A percentile compares a stretch with the other conserved stretches of the same genome.
These are phyloP conservation scores for Tardiomyces digboiensis DNA, from an alignment of 1,139 yeast genomes.

Conservation along the genomic window DNA sequence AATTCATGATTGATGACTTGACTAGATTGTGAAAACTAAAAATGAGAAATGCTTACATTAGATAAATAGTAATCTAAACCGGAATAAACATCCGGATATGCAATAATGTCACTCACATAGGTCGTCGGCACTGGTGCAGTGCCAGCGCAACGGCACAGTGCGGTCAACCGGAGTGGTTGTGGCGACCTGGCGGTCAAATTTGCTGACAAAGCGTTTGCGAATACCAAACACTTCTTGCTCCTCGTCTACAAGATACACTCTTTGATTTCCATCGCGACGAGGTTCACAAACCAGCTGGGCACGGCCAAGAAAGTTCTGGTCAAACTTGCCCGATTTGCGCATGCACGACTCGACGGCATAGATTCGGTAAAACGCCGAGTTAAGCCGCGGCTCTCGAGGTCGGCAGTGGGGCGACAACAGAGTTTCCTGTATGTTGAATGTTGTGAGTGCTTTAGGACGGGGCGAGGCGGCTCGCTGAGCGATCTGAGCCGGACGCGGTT, in stretches of 20 bases:
- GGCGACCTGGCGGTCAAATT: conserved; percentile 7
- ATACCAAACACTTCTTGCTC: conserved; percentile 19
- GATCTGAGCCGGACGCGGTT: neutral
- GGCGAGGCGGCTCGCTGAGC: neutral
- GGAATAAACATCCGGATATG: too few species aligned
- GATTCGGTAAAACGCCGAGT: conserved; percentile 26
- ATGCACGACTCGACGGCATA: conserved; percentile 27
- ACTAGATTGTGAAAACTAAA: too few species aligned
- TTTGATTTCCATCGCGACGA: conserved; percentile 16
- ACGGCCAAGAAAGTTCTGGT: conserved; percentile 21
- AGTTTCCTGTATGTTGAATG: conserved; percentile 23
- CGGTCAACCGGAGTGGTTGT: neutral
- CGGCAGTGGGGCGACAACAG: conserved; percentile 20
- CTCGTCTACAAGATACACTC: conserved; percentile 9
- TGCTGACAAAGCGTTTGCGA: conserved; percentile 17
- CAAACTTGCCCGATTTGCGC: conserved; percentile 25
- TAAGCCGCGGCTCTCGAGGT: conserved; percentile 27
- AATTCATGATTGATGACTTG: too few species aligned
- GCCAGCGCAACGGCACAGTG: neutral
- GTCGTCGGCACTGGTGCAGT: neutral
- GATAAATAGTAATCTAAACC: too few species aligned
- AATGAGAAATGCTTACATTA: too few species aligned
- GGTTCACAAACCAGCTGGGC: conserved; percentile 28
- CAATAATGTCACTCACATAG: too few species aligned
- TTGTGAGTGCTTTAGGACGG: conserved; percentile 18